A percentile compares a stretch with the other conserved stretches of the same genome.
phyloP scores from a whole-genome alignment of 441 rosid genomes.

The Bruguiera hainesii region DNA sequence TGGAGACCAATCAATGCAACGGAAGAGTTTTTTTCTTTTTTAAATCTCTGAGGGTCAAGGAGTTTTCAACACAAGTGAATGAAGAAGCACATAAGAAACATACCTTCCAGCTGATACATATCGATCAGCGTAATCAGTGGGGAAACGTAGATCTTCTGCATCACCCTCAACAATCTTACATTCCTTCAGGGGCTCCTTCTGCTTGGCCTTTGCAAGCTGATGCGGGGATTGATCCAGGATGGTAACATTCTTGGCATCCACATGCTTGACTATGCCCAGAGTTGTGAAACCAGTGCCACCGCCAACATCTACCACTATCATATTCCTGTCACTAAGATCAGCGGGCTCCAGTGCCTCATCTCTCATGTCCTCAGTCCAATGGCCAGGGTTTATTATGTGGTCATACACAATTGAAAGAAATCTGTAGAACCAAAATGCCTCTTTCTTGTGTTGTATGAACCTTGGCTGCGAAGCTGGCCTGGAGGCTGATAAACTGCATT shows the following conservation, averaged over 20 bases:
- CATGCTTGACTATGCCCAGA: conserved; percentile 87
- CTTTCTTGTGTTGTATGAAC: conserved; percentile 96
- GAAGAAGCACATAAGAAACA: background rate
- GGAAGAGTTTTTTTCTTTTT: too few species aligned
- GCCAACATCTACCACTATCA: conserved; percentile 94
- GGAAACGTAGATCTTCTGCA: conserved; percentile 91
- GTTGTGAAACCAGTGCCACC: conserved; percentile 98
- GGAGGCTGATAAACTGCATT: conserved; percentile 64
- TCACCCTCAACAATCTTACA: conserved; percentile 90
- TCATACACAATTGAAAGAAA: conserved; percentile 90
- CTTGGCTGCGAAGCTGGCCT: conserved; percentile 94
- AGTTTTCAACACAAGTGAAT: background rate
- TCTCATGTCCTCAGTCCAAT: conserved; percentile 98
- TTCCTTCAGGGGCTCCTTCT: conserved; percentile 87
- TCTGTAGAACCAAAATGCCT: conserved; percentile 98
- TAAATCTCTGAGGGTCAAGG: too few species aligned
- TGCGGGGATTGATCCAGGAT: conserved; percentile 95
- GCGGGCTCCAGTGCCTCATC: conserved; percentile 96
- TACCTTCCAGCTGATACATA: conserved; percentile 96
- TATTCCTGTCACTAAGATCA: conserved; percentile 58
- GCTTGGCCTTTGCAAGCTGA: conserved; percentile 87
- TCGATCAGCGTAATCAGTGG: conserved; percentile 85
- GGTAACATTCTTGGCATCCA: conserved; percentile 85
- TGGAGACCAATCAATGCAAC: background rate
- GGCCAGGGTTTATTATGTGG: conserved; percentile 85